Evolutionary conservation across 352 stramenopile genomes (phyloP).

Genomic region (Globisporangium cederbergense): DNA sequence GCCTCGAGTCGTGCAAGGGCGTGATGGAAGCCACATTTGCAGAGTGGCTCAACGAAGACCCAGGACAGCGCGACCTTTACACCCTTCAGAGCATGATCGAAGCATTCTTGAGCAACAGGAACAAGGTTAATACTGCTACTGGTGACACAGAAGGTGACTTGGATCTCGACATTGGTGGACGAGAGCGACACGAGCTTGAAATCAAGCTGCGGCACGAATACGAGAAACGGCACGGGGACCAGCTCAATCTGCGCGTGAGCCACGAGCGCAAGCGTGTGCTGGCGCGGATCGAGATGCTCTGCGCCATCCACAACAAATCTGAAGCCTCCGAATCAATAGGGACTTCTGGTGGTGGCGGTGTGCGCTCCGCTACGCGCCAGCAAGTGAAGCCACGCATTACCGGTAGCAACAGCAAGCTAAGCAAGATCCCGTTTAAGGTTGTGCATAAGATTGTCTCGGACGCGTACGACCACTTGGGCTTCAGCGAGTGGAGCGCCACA

Average conservation of each 20-base stretch:
- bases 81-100: constrained; percentile 21
- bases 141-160: no score
- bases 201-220: constrained; percentile 42
- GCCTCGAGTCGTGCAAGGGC: neutral
- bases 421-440: constrained; percentile 21
- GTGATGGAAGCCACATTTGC: neutral
- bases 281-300: constrained; percentile 48
- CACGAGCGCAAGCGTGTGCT: constrained; percentile 55
- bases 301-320: constrained; percentile 9
- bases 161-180: neutral
- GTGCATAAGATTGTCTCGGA: constrained; percentile 30
- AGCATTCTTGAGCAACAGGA: constrained; percentile 16
- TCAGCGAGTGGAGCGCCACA: constrained; percentile 42
- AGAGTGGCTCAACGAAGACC: constrained; percentile 4
- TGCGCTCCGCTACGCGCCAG: neutral
- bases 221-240: constrained; percentile 45
- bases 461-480: constrained; percentile 47
- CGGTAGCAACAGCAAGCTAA: constrained; percentile 1
- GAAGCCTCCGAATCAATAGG: constrained; percentile 6
- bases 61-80: neutral
- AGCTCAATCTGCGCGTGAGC: constrained; percentile 49
- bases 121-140: neutral
- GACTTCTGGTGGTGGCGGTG: neutral
- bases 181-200: constrained; percentile 22
- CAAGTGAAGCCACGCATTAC: constrained; percentile 6